Conservation (phyloP, 805 yeast genomes). For the Alloascoidea africana region DNA sequence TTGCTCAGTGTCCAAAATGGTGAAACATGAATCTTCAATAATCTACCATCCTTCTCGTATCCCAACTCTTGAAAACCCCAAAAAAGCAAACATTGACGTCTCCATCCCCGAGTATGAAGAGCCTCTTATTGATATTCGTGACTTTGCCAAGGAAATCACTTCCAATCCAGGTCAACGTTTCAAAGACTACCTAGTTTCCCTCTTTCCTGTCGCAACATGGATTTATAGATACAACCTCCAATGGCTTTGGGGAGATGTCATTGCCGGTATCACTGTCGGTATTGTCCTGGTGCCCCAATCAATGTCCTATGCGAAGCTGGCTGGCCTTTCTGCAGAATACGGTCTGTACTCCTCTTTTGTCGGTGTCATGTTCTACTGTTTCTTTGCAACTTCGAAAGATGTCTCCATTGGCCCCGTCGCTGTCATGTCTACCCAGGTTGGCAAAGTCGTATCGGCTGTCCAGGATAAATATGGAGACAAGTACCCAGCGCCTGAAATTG, state of each 20-base stretch:
- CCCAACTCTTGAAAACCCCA: constrained; percentile 2
- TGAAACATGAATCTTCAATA: not conserved
- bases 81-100: constrained; percentile 1
- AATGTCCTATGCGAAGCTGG: constrained; percentile 88
- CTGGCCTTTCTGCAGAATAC: constrained; percentile 66
- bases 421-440: constrained; percentile 80
- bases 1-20: too few relatives aligned
- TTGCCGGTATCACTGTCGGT: constrained; percentile 91
- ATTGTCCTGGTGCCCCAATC: constrained; percentile 88
- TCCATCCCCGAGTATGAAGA: constrained; percentile 12
- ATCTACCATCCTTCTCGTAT: constrained; percentile 3
- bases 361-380: constrained; percentile 77
- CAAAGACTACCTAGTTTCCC: constrained; percentile 36
- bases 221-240: constrained; percentile 63
- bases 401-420: constrained; percentile 96
- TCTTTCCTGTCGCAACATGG: constrained; percentile 80
- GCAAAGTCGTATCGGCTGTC: constrained; percentile 59
- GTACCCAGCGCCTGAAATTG: constrained; percentile 53
- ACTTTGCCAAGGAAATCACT: constrained; percentile 15
- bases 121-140: constrained; percentile 12
- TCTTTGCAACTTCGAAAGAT: constrained; percentile 91
- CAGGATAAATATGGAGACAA: constrained; percentile 29
- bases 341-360: constrained; percentile 87
- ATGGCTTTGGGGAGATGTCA: constrained; percentile 72
- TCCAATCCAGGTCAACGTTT: constrained; percentile 24